These are phyloP conservation scores for Pseudopyrenochaeta lycopersici DNA, from an alignment of 2,329 filamentous ascomycete genomes.

Conservation along the genomic window DNA sequence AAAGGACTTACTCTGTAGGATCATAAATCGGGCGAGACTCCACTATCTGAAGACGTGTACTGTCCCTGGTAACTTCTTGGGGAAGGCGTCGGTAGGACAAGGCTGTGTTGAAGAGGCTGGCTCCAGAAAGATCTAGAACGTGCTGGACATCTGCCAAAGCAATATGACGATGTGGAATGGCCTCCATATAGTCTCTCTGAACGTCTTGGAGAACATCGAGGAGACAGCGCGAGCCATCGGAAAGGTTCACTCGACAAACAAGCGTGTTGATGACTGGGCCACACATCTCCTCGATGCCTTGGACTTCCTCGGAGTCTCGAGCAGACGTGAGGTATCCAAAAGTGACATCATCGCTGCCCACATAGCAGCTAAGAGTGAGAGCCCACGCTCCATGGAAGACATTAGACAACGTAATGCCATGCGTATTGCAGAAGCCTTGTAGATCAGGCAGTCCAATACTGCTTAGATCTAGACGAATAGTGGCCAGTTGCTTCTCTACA, in stretches of 20 bases:
- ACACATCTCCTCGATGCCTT: conserved; percentile 53
- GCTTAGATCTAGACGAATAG: conserved; percentile 40
- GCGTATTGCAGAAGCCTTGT: conserved; percentile 51
- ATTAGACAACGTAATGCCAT: conserved; percentile 60
- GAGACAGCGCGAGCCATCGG: conserved; percentile 40
- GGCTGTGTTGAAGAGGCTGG: conserved; percentile 58
- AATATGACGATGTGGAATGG: conserved; percentile 54
- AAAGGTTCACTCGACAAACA: conserved; percentile 54
- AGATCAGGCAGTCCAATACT: conserved; percentile 37
- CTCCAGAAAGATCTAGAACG: conserved; percentile 42
- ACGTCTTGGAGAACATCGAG: conserved; percentile 52
- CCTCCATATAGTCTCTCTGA: conserved; percentile 58
- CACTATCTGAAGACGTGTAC: conserved; percentile 46
- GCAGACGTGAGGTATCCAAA: conserved; percentile 57
- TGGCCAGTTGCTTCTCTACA: conserved; percentile 30
- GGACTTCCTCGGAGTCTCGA: conserved; percentile 51
- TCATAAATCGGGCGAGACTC: conserved; percentile 52
- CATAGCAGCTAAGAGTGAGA: conserved; percentile 49
- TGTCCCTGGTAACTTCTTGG: conserved; percentile 28
- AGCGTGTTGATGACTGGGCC: conserved; percentile 59
- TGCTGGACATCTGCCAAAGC: conserved; percentile 59
- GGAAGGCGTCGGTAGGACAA: conserved; percentile 58
- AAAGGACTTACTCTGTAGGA: conserved; percentile 51
- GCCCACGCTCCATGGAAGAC: conserved; percentile 54
- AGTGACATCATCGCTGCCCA: conserved; percentile 48